These are phyloP conservation scores for Irpex sp. DNA, from an alignment of 1,284 basidiomycete species.

Conservation along the genomic window DNA sequence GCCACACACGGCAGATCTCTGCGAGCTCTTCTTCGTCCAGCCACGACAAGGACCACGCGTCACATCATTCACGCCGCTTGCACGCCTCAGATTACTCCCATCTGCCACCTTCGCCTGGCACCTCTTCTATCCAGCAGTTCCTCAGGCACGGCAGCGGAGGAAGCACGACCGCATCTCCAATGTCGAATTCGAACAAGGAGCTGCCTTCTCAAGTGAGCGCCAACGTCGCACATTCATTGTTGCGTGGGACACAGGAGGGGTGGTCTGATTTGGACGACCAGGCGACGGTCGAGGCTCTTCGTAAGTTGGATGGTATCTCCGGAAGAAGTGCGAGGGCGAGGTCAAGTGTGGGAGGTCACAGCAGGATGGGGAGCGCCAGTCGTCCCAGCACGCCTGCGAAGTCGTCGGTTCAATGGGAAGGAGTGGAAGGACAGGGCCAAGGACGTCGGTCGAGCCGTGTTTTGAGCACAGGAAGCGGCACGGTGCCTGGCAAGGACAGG, in stretches of 20 bases:
- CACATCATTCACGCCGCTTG: conserved; percentile 46
- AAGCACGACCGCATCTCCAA: conserved; percentile 39
- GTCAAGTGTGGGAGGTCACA: conserved; percentile 62
- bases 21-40: conserved; percentile 63
- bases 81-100: conserved; percentile 82
- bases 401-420: conserved; percentile 62
- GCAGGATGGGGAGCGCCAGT: conserved; percentile 59
- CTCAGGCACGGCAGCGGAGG: conserved; percentile 53
- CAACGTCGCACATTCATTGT: conserved; percentile 74
- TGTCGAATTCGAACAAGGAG: conserved; percentile 43
- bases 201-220: conserved; percentile 44
- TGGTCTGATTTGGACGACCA: conserved; percentile 85
- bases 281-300: conserved; percentile 85
- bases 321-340: conserved; percentile 63
- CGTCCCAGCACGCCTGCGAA: conserved; percentile 73
- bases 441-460: conserved; percentile 46
- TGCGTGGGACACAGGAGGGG: conserved; percentile 79
- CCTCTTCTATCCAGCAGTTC: conserved; percentile 82
- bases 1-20: conserved; percentile 64
- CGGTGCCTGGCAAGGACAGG: conserved; percentile 23
- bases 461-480: conserved; percentile 39
- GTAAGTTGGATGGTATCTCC: conserved; percentile 89
- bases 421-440: conserved; percentile 33
- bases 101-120: conserved; percentile 83
- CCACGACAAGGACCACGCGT: conserved; percentile 37